Evolutionary conservation across 306 rosid genomes (phyloP), one percentile per base, ranked within the genome.

Genomic region (Spatholobus suberectus): DNA sequence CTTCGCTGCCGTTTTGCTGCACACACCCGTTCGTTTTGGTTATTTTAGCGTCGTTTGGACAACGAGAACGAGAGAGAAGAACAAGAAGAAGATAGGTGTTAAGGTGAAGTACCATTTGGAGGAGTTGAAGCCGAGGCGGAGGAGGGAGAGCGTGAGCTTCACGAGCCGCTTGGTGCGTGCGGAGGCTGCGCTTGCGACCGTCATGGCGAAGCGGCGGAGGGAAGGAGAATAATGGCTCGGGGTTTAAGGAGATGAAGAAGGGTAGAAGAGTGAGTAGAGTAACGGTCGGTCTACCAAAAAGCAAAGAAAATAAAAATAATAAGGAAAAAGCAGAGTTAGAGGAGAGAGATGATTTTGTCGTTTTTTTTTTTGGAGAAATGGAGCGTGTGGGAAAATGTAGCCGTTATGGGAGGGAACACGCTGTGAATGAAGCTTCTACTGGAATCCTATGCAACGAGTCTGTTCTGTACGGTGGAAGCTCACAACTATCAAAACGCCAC

Each of bases 1-100:
- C 87, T 94, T 96, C 37, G 98, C 98, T 26, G 98, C 98, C 41
- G 96, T 96, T 86, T 96, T 96, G 79, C 99, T 96, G 88, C 88
- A 61, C 26, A 37, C 21, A 78, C 13, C 9, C 17, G 9, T 2
- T 41, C 43, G 13, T 54, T 68, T 26, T 0, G 21, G 40, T 70
- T 24, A 23, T 14, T 2, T 1, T 0, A 0, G 4, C 1, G 73
- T 67, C 17, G 51, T 69, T 69, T 2, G 3, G 8, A 62, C 2
- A 62, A 38, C 2, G 14, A 34, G 3, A 82, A 6, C 0, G 23
- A 51, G 21, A 51, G 23, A 83, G 26, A 40, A 15, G 12, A 67
- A 29, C 20, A 20, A 41, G 6, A 3, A 44, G 13, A 34, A 10
- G 9, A 4, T 0, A 32, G 4, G 63, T 6, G 74, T 32, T n/a